Evolutionary conservation across 495 filamentous ascomycete genomes (phyloP).

Genomic region (Daldinia bambusicola): DNA sequence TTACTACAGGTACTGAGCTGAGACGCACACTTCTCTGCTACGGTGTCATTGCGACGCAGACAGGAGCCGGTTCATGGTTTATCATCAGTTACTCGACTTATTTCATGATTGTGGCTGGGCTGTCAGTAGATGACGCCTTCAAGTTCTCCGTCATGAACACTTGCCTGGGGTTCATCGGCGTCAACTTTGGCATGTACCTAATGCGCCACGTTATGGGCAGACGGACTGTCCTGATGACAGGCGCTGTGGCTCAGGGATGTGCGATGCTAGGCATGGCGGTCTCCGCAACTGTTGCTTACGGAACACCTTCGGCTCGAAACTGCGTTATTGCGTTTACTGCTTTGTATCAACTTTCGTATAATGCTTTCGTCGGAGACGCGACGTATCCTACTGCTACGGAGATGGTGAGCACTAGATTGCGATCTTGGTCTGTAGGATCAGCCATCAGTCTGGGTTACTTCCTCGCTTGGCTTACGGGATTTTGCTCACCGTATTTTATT

Average conservation of each 20-base stretch:
- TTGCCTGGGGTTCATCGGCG: slow-evolving; percentile 53
- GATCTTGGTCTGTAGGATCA: slow-evolving; percentile 63
- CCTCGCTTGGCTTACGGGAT: slow-evolving; percentile 56
- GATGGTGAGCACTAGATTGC: slow-evolving; percentile 58
- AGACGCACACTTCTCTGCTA: slow-evolving; percentile 54
- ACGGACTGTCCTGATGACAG: slow-evolving; percentile 50
- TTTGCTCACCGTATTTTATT: slow-evolving; percentile 62
- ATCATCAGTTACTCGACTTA: slow-evolving; percentile 56
- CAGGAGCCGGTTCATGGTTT: slow-evolving; percentile 53
- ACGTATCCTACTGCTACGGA: slow-evolving; percentile 58
- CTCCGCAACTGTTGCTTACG: slow-evolving; percentile 45
- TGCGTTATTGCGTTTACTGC: slow-evolving; percentile 47
- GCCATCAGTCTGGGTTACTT: slow-evolving; percentile 60
- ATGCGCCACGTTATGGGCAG: slow-evolving; percentile 53
- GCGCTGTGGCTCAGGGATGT: slow-evolving; percentile 47
- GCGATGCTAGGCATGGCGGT: slow-evolving; percentile 54
- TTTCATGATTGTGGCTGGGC: slow-evolving; percentile 53
- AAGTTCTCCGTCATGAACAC: slow-evolving; percentile 53
- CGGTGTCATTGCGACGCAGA: slow-evolving; percentile 51
- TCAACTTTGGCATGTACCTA: slow-evolving; percentile 53
- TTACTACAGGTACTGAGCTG: slow-evolving; percentile 47
- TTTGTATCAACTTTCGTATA: slow-evolving; percentile 50
- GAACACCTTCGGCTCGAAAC: slow-evolving; percentile 42
- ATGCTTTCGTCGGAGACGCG: slow-evolving; percentile 54
- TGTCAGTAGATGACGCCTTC: slow-evolving; percentile 54